These are phyloP conservation scores for Alternaria panax DNA, from an alignment of 2,329 filamentous ascomycete genomes.

Conservation along the genomic window DNA sequence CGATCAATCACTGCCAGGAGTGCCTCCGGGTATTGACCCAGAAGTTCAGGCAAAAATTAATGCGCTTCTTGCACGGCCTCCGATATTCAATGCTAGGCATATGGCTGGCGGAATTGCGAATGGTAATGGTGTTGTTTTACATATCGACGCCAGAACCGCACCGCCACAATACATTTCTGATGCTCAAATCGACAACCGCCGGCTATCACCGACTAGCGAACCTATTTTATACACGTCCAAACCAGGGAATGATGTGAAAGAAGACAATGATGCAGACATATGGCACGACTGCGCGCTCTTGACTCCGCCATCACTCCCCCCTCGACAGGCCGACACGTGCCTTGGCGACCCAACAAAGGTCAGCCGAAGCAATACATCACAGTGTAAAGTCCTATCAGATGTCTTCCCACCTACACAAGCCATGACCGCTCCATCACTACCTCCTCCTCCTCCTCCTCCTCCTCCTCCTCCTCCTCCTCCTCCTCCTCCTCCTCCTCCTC, in stretches of 20 bases:
- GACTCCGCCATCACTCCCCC: too few species aligned
- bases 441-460: too few species aligned
- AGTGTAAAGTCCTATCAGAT: neutral
- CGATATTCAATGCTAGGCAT: neutral
- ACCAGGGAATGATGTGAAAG: neutral
- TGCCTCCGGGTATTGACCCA: neutral
- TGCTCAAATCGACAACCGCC: neutral
- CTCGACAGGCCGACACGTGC: neutral
- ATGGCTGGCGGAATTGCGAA: accelerated
- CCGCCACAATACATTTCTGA: neutral
- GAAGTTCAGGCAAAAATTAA: accelerated
- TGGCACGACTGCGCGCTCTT: neutral
- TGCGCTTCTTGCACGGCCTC: neutral
- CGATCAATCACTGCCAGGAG: neutral
- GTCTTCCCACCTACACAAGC: neutral
- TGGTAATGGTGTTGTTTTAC: neutral
- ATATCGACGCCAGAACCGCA: neutral
- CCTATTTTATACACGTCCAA: neutral
- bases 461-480: too few species aligned
- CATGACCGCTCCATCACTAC: accelerated
- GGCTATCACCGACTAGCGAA: neutral
- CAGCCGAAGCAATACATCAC: neutral
- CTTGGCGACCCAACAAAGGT: neutral
- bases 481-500: too few species aligned
- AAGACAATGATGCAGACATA: neutral